Conservation (phyloP, 495 filamentous ascomycete species). For the Lophium mytilinum region DNA sequence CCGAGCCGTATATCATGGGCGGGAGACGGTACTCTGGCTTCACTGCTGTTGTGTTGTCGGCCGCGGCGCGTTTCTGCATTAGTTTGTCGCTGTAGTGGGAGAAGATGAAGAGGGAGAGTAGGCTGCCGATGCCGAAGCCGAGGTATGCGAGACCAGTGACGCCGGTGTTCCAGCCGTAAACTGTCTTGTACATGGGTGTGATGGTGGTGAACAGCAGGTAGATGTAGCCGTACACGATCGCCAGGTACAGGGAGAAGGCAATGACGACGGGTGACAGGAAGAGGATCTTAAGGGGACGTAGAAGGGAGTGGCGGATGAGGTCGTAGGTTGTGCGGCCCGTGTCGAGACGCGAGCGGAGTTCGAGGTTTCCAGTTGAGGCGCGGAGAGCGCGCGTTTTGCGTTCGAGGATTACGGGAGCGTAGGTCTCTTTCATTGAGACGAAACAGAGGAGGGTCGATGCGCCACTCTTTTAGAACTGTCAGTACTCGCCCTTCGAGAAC, state of each 20-base stretch:
- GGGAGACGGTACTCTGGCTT: constrained; percentile 32
- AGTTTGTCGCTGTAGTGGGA: constrained; percentile 25
- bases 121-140: constrained; percentile 31
- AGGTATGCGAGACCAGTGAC: constrained; percentile 35
- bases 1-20: constrained; percentile 26
- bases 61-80: constrained; percentile 2
- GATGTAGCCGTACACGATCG: constrained; percentile 32
- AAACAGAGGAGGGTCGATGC: neutral
- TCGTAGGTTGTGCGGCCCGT: neutral
- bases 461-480: neutral
- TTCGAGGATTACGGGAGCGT: constrained; percentile 14
- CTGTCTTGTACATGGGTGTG: constrained; percentile 29
- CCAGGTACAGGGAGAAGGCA: constrained; percentile 31
- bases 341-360: constrained; percentile 12
- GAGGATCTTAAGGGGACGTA: constrained; percentile 27
- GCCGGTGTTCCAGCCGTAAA: constrained; percentile 30
- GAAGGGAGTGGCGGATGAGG: constrained; percentile 3
- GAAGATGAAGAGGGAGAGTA: constrained; percentile 26
- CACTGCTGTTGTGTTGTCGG: neutral
- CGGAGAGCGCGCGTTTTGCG: constrained; percentile 13
- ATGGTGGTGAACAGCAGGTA: constrained; percentile 41
- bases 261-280: constrained; percentile 35
- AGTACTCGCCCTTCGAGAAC: neutral
- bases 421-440: constrained; percentile 15
- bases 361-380: constrained; percentile 10